Evolutionary conservation across 495 filamentous ascomycete species (phyloP).

Genomic region (Penicillium samsonianum): DNA sequence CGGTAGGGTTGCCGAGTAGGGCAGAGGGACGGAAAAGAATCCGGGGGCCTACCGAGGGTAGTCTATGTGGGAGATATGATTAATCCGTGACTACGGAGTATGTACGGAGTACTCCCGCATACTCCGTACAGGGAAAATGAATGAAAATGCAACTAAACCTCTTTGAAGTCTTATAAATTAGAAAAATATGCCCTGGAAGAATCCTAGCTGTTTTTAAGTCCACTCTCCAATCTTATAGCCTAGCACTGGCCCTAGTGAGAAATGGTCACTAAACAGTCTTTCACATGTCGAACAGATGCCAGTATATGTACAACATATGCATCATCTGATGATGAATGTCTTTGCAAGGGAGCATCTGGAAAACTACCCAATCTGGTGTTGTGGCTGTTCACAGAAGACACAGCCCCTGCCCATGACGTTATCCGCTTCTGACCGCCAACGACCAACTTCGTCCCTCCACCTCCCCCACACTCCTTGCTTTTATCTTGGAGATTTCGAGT

Average conservation of each 20-base stretch:
- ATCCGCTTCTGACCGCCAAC: slow-evolving; percentile 28
- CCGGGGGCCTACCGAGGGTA: slow-evolving; percentile 18
- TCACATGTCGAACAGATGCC: too few relatives aligned
- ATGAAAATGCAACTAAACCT: background rate
- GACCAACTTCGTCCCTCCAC: slow-evolving; percentile 4
- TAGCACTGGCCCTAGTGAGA: too few relatives aligned
- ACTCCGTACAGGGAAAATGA: too few relatives aligned
- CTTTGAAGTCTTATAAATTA: too few relatives aligned
- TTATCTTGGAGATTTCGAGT: slow-evolving; percentile 9
- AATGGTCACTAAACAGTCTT: too few relatives aligned
- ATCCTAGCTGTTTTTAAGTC: too few relatives aligned
- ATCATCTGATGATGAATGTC: background rate
- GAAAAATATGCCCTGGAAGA: too few relatives aligned
- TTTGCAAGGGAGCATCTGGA: background rate
- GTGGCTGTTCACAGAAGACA: slow-evolving; percentile 18
- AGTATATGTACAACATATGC: too few relatives aligned
- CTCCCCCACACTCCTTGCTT: slow-evolving; percentile 6
- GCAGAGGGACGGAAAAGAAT: slow-evolving; percentile 30
- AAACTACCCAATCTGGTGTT: background rate
- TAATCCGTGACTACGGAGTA: background rate
- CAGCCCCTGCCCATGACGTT: slow-evolving; percentile 26
- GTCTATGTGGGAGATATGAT: background rate
- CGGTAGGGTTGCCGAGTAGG: slow-evolving; percentile 16
- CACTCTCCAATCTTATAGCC: too few relatives aligned
- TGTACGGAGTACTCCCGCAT: too few relatives aligned